Base-by-base conservation (phyloP, 2,329 filamentous ascomycete genomes). In the Arthrinium puccinioides region DNA sequence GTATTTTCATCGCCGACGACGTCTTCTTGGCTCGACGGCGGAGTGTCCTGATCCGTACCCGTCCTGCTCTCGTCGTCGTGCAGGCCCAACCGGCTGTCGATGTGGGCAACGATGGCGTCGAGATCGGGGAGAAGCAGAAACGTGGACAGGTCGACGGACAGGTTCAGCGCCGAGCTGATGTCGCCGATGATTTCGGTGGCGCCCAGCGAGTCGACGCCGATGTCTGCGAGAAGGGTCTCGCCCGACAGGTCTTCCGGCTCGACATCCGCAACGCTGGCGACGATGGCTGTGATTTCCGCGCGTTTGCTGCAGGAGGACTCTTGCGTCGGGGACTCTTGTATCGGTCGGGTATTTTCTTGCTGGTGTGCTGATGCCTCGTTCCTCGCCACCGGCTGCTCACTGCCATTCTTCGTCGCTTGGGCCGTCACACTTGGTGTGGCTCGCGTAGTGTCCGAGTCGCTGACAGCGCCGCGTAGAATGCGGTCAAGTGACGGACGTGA, bases 1-100 rank as follows among this genome's bases (percentile, higher is more conserved):
- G 32, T 32, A 3, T 37, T 48, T 18, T 49, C 49, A 1, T 47
- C 46, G 36, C 69, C 68, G 1, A 66, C 48, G 13, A 37, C 26
- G 27, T 50, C 50, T 3, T 60, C 26, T 16, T 51, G 50, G 1
- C 16, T 16, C 13, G 56, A 28, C 3, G 60, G 39, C 36, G 50
- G 38, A 2, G 36, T 23, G 32, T 63, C 52, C 15, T 49, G 51
- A 4, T 45, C 35, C 6, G 35, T 6, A 39, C 25, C 5, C 38
- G 14, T 5, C n/a, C n/a, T 18, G n/a, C 20, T 23, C 16, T 10
- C 5, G 9, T 2, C 4, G 2, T 2, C 20, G 4, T 15, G 7
- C 6, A 32, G 20, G n/a, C 20, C 42, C 11, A 45, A 14, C 20
- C 23, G 35, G 8, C 39, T 36, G 13, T 45, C 39, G 5, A 48